A percentile compares a stretch with the other conserved stretches of the same genome.
These are phyloP conservation scores for Bretziella fagacearum DNA, from an alignment of 2,329 filamentous ascomycete genomes.

Conservation along the genomic window DNA sequence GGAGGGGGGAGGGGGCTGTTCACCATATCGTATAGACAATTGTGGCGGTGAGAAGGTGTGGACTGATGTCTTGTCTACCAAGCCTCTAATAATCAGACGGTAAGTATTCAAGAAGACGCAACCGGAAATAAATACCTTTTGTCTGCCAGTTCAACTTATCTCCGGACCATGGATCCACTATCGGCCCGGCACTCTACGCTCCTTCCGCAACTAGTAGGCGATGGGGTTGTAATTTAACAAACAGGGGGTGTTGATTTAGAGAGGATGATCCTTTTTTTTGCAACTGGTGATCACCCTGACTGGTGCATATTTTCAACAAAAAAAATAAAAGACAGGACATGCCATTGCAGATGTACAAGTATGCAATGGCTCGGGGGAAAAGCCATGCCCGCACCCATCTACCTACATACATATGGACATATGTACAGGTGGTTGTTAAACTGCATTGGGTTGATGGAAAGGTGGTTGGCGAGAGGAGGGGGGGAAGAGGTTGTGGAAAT, in stretches of 20 bases:
- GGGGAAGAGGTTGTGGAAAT: not conserved
- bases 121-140: not conserved
- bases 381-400: no score
- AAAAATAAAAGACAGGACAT: constrained; percentile 1
- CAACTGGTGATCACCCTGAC: not conserved
- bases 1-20: no score
- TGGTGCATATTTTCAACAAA: not conserved
- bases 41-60: constrained; percentile 1
- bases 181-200: not conserved
- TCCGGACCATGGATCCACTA: not conserved
- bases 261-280: not conserved
- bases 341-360: not conserved
- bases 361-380: not conserved
- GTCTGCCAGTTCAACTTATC: no score
- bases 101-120: constrained; percentile 14
- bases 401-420: no score
- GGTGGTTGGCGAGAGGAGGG: not conserved
- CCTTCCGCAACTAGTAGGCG: not conserved
- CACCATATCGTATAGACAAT: not conserved
- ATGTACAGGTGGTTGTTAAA: no score
- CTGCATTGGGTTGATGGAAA: not conserved
- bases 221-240: not conserved
- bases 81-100: no score
- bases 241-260: not conserved
- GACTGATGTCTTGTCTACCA: no score